phyloP scores from a whole-genome alignment of 164 flowering plant species.

The Malania oleifera region DNA sequence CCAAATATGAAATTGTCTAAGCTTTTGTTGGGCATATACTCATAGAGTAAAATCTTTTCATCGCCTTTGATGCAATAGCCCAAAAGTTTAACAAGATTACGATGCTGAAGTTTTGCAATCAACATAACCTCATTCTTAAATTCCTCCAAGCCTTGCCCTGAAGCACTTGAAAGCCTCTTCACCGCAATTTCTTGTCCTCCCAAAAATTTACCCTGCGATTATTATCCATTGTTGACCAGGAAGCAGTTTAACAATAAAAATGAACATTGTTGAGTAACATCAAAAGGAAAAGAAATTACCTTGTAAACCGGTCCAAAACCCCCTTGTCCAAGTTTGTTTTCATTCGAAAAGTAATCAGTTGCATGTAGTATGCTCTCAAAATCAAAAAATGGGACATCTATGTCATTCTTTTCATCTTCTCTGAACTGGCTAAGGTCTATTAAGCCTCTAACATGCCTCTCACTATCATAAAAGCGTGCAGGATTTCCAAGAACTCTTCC shows the following conservation, averaged over 20 bases:
- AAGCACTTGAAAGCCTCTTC: constrained; percentile 34
- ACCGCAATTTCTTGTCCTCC: constrained; percentile 34
- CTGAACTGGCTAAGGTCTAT: neutral
- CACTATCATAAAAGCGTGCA: constrained; percentile 18
- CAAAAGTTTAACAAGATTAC: constrained; percentile 34
- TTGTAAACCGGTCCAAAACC: constrained; percentile 50
- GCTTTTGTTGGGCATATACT: constrained; percentile 39
- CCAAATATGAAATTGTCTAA: constrained; percentile 40
- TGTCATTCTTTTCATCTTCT: neutral
- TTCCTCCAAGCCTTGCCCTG: constrained; percentile 41
- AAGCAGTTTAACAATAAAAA: neutral
- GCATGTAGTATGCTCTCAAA: constrained; percentile 13
- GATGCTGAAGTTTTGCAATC: constrained; percentile 37
- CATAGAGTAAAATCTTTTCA: constrained; percentile 35
- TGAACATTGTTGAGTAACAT: neutral
- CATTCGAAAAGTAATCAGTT: constrained; percentile 32
- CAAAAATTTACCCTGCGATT: constrained; percentile 24
- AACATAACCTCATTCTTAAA: constrained; percentile 36
- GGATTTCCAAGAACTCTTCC: constrained; percentile 5
- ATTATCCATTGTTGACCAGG: too few species aligned
- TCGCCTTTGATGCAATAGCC: constrained; percentile 33
- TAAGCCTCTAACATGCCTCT: constrained; percentile 14
- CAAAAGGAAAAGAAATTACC: constrained; percentile 14
- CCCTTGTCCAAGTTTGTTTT: constrained; percentile 45
- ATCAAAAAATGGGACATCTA: constrained; percentile 7